phyloP scores from a whole-genome alignment of 306 rosid species.

The Corylus heterophylla region DNA sequence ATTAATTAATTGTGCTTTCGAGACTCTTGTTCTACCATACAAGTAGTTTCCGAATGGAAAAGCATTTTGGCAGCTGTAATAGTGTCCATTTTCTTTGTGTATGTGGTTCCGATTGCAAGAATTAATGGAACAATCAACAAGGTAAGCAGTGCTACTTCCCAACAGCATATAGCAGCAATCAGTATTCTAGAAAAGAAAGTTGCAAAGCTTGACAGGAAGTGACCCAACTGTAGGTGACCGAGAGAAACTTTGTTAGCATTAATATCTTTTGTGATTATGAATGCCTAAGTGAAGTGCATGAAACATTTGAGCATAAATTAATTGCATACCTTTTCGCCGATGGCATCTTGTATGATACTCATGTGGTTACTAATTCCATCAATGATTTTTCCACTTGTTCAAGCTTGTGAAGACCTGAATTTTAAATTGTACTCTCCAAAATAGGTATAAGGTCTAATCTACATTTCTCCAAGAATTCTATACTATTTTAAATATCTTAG shows the following conservation, averaged over 20 bases:
- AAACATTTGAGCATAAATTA: constrained; percentile 4
- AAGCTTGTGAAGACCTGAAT: too few species aligned
- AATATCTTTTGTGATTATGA: neutral
- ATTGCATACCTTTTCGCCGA: constrained; percentile 72
- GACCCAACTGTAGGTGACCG: constrained; percentile 57
- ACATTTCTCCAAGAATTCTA: too few species aligned
- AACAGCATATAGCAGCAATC: constrained; percentile 71
- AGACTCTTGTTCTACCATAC: constrained; percentile 70
- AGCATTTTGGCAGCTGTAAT: constrained; percentile 59
- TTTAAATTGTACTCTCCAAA: too few species aligned
- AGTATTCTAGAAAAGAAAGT: constrained; percentile 68
- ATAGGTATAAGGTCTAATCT: too few species aligned
- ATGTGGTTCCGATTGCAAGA: constrained; percentile 75
- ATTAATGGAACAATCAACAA: constrained; percentile 66
- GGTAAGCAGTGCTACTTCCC: too few species aligned
- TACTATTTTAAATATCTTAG: too few species aligned
- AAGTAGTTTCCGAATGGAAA: constrained; percentile 67
- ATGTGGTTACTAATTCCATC: constrained; percentile 72
- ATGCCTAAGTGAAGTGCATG: neutral
- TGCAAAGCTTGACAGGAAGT: constrained; percentile 61
- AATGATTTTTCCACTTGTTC: constrained; percentile 65
- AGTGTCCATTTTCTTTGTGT: constrained; percentile 70
- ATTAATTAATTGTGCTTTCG: neutral
- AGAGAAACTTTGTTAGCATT: constrained; percentile 14
- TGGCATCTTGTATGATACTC: constrained; percentile 79